These are phyloP conservation scores for Dovyalis caffra DNA, from an alignment of 345 rosid genomes.

Conservation along the genomic window DNA sequence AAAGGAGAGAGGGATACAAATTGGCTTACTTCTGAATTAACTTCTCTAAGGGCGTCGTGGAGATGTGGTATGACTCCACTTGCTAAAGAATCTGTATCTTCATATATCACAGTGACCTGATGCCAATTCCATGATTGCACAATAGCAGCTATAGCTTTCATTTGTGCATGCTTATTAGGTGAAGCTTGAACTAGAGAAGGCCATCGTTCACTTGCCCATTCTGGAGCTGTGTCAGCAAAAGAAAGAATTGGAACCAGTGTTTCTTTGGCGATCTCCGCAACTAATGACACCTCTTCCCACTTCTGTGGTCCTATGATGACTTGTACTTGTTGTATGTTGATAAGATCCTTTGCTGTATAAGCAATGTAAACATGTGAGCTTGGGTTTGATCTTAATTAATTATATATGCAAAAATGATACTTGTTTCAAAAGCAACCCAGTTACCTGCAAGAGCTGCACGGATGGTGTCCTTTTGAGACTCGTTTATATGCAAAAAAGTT, in stretches of 20 bases:
- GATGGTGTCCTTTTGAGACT: background rate
- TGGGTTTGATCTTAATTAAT: too few species aligned
- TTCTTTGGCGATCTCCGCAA: conserved; percentile 17
- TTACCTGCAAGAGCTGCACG: conserved; percentile 2
- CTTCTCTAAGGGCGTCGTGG: conserved; percentile 12
- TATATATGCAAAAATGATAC: background rate
- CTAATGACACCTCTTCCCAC: conserved; percentile 30
- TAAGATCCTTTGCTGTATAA: conserved; percentile 16
- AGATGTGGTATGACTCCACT: conserved; percentile 13
- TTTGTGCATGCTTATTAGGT: conserved; percentile 15
- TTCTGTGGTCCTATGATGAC: conserved; percentile 27
- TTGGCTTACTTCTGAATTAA: conserved; percentile 3
- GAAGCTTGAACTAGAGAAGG: conserved; percentile 24
- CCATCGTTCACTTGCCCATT: conserved; percentile 19
- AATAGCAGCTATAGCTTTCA: conserved; percentile 28
- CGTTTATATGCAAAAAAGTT: background rate
- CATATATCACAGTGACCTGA: conserved; percentile 14
- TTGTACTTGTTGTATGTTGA: background rate
- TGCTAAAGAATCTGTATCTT: conserved; percentile 15
- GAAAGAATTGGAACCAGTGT: conserved; percentile 23
- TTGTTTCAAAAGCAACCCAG: background rate
- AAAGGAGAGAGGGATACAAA: conserved; percentile 15
- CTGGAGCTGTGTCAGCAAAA: conserved; percentile 17
- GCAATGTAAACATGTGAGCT: too few species aligned
- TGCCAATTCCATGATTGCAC: conserved; percentile 24